Conservation (phyloP, 1,284 basidiomycete genomes). For the Ustilago cynodontis region DNA sequence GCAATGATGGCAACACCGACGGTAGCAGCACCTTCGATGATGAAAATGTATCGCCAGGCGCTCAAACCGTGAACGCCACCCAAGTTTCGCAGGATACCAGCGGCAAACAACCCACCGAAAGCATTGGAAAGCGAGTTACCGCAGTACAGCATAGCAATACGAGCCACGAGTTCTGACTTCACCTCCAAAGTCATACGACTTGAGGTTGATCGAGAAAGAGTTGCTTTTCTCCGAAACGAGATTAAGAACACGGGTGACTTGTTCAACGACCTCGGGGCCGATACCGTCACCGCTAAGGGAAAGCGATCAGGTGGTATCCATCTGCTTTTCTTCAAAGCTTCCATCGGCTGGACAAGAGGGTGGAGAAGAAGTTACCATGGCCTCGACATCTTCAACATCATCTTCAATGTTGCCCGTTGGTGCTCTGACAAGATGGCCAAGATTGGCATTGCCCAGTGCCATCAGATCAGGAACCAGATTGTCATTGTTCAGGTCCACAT, state of each 20-base stretch:
- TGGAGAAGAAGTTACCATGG: too few species aligned
- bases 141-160: not conserved
- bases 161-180: conserved; percentile 51
- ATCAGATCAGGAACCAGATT: too few species aligned
- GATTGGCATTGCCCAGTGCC: too few species aligned
- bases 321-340: too few species aligned
- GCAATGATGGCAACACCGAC: not conserved
- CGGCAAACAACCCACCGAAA: not conserved
- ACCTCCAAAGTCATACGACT: conserved; percentile 84
- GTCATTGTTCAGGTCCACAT: too few species aligned
- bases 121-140: conserved; percentile 1
- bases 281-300: conserved; percentile 98
- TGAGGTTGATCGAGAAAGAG: conserved; percentile 79
- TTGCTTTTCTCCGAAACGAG: conserved; percentile 77
- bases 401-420: too few species aligned
- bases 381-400: too few species aligned
- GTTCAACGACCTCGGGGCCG: conserved; percentile 91
- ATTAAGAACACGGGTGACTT: conserved; percentile 88
- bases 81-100: not conserved
- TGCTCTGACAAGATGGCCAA: too few species aligned
- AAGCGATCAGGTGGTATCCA: too few species aligned
- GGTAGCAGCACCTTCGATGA: not conserved
- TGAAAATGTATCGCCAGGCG: not conserved
- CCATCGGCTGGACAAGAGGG: too few species aligned
- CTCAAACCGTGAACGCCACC: not conserved